Percentiles rank a stretch among this genome's conserved stretches.
Evolutionary conservation across 2,329 filamentous ascomycete genomes (phyloP).

Genomic region (Lasiodiplodia sp.): DNA sequence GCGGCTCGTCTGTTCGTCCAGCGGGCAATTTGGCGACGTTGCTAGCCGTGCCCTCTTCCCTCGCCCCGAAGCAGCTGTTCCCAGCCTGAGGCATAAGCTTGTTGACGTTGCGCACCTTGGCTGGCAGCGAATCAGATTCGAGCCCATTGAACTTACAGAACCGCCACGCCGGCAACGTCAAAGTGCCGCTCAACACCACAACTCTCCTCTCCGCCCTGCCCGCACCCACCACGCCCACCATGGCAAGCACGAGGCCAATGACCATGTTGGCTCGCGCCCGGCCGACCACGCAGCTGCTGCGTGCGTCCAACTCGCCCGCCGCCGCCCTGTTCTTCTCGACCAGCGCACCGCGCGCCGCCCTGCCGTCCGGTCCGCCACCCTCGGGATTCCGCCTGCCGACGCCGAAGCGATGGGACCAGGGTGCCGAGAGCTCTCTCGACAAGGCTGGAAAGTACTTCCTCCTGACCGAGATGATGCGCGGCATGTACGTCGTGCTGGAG

Average conservation of each 20-base stretch:
- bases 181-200: constrained; percentile 25
- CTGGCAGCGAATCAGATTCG: constrained; percentile 16
- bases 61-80: neutral
- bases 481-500: constrained; percentile 97
- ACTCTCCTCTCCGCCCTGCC: constrained; percentile 27
- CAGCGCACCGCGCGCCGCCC: constrained; percentile 65
- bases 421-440: constrained; percentile 78
- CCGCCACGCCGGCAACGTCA: constrained; percentile 26
- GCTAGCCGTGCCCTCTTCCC: neutral
- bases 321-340: constrained; percentile 68
- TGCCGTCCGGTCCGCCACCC: constrained; percentile 79
- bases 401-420: constrained; percentile 80
- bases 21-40: neutral
- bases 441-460: constrained; percentile 93
- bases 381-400: constrained; percentile 79
- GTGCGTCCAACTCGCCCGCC: constrained; percentile 50
- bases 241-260: constrained; percentile 58
- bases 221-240: constrained; percentile 40
- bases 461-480: constrained; percentile 91
- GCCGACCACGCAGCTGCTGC: constrained; percentile 39
- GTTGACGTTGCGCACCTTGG: constrained; percentile 1
- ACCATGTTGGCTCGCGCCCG: constrained; percentile 54
- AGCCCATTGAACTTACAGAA: constrained; percentile 14
- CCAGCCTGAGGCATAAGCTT: constrained; percentile 1
- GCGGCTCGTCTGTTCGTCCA: neutral